phyloP scores from a whole-genome alignment of 108 stramenopile species.

The Skeletonema tropicum region DNA sequence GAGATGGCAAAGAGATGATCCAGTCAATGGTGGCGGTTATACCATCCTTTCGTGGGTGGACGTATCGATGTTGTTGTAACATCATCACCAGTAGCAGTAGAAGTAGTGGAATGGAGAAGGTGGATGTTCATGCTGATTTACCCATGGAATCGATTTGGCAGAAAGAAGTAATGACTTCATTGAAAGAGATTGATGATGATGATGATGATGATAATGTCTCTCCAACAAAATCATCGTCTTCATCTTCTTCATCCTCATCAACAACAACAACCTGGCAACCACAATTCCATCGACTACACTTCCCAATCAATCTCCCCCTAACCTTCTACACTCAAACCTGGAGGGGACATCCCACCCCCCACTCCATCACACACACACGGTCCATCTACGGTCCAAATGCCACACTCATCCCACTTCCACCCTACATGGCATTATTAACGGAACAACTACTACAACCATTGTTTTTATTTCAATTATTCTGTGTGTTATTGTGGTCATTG shows the following conservation, averaged over 20 bases:
- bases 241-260: background rate
- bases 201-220: background rate
- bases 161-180: background rate
- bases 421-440: constrained; percentile 80
- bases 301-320: constrained; percentile 72
- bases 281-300: constrained; percentile 62
- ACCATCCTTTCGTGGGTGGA: constrained; percentile 38
- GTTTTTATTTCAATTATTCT: constrained; percentile 98
- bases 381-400: constrained; percentile 84
- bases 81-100: background rate
- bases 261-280: constrained; percentile 14
- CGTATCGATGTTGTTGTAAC: constrained; percentile 42
- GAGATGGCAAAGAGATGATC: background rate
- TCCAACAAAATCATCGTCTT: background rate
- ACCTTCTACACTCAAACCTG: constrained; percentile 60
- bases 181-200: constrained; percentile 41
- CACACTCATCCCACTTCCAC: constrained; percentile 86
- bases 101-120: background rate
- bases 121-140: constrained; percentile 29
- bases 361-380: constrained; percentile 25
- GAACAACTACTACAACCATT: constrained; percentile 95
- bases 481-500: constrained; percentile 94
- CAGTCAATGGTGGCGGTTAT: constrained; percentile 16
- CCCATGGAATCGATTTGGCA: constrained; percentile 39
- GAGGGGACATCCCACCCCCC: constrained; percentile 55